These are phyloP conservation scores for Clausena lansium DNA, from an alignment of 345 rosid species.

Conservation along the genomic window DNA sequence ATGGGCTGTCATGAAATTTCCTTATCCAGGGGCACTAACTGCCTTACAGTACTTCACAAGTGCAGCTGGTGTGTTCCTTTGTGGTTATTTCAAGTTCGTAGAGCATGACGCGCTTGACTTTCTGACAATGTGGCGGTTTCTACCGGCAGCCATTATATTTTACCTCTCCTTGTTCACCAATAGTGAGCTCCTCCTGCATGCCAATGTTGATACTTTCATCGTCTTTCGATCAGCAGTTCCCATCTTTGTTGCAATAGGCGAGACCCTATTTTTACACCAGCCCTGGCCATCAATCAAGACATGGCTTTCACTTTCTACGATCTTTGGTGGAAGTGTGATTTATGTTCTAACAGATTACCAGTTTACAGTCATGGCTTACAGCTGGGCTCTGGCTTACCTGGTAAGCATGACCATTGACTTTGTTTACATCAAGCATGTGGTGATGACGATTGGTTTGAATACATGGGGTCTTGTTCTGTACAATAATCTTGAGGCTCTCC, in stretches of 20 bases:
- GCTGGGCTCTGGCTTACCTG: conserved; percentile 89
- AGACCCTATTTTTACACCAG: conserved; percentile 73
- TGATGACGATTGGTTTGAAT: conserved; percentile 89
- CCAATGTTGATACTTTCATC: conserved; percentile 94
- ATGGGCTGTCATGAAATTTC: conserved; percentile 97
- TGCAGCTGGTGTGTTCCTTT: conserved; percentile 72
- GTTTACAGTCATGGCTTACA: conserved; percentile 77
- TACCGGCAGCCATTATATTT: conserved; percentile 91
- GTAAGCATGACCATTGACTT: conserved; percentile 95
- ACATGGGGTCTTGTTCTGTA: conserved; percentile 97
- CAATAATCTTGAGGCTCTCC: conserved; percentile 92
- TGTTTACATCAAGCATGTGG: conserved; percentile 97
- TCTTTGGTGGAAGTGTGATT: conserved; percentile 83
- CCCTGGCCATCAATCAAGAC: conserved; percentile 91
- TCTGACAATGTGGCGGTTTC: conserved; percentile 87
- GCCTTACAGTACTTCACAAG: conserved; percentile 92
- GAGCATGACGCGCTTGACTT: conserved; percentile 72
- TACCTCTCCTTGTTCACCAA: conserved; percentile 91
- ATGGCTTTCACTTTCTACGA: conserved; percentile 75
- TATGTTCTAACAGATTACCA: conserved; percentile 88
- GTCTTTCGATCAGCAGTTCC: conserved; percentile 95
- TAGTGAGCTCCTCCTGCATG: conserved; percentile 95
- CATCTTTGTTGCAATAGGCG: conserved; percentile 88
- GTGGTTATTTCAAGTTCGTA: conserved; percentile 53
- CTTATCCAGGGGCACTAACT: conserved; percentile 93